Percentiles rank a stretch among this genome's conserved stretches.
Conservation (phyloP, 805 yeast genomes). For the Yarrowia sp. region DNA sequence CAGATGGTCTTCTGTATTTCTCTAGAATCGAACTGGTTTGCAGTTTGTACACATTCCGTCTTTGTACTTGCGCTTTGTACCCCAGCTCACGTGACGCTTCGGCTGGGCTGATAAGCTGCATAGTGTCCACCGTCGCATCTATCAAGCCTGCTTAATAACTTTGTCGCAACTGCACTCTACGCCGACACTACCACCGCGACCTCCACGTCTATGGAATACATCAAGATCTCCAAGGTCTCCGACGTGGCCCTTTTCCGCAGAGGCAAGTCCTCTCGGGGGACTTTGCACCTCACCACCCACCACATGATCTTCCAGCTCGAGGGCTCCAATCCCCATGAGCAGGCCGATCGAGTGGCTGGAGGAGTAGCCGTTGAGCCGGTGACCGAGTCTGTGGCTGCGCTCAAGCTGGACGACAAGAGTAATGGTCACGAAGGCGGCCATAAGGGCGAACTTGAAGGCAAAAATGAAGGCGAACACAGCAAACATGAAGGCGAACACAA, state of each 20-base stretch:
- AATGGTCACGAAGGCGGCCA: too few relatives aligned
- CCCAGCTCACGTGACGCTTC: too few relatives aligned
- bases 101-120: too few relatives aligned
- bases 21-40: too few relatives aligned
- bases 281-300: conserved; percentile 69
- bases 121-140: conserved; percentile 7
- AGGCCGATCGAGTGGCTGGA: conserved; percentile 27
- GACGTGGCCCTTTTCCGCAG: conserved; percentile 56
- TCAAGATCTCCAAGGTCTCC: conserved; percentile 46
- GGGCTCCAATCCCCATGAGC: neutral
- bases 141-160: neutral
- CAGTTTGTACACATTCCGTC: too few relatives aligned
- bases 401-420: too few relatives aligned
- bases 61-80: too few relatives aligned
- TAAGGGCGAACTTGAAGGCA: too few relatives aligned
- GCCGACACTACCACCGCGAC: too few relatives aligned
- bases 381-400: too few relatives aligned
- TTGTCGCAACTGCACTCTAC: neutral
- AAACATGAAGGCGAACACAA: neutral
- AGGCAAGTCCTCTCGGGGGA: conserved; percentile 56
- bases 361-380: conserved; percentile 30
- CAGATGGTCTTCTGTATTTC: too few relatives aligned
- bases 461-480: too few relatives aligned
- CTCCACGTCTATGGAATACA: conserved; percentile 49
- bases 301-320: conserved; percentile 58